These are phyloP conservation scores for Penicillium goetzii DNA, from an alignment of 495 filamentous ascomycete genomes.

Conservation along the genomic window DNA sequence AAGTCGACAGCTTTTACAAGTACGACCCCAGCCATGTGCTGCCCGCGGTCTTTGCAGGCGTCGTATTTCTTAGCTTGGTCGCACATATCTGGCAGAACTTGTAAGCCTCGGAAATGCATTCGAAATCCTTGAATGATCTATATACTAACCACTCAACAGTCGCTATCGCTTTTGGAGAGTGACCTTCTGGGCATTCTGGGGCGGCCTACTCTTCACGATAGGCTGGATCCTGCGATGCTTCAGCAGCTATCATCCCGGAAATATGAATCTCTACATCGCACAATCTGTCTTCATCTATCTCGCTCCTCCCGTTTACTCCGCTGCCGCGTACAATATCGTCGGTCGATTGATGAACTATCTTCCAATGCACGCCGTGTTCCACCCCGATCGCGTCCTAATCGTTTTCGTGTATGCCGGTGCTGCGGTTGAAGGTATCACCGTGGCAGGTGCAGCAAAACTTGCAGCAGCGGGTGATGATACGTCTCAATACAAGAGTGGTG, in stretches of 20 bases:
- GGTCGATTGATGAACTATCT: constrained; percentile 56
- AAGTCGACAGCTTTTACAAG: constrained; percentile 27
- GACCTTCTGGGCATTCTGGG: constrained; percentile 51
- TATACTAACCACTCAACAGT: constrained; percentile 19
- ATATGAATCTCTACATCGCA: constrained; percentile 52
- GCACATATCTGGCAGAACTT: constrained; percentile 47
- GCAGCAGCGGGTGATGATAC: constrained; percentile 30
- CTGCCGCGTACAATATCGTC: constrained; percentile 61
- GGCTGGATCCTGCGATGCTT: constrained; percentile 48
- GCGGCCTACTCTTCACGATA: constrained; percentile 41
- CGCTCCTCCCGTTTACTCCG: constrained; percentile 58
- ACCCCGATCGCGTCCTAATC: constrained; percentile 42
- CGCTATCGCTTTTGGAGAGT: constrained; percentile 47
- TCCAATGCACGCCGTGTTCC: constrained; percentile 45
- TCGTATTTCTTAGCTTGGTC: constrained; percentile 39
- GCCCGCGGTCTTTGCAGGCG: constrained; percentile 42
- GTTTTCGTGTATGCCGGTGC: constrained; percentile 43
- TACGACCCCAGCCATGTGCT: constrained; percentile 46
- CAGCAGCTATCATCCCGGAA: constrained; percentile 39
- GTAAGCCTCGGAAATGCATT: constrained; percentile 18
- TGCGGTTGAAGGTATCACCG: constrained; percentile 42
- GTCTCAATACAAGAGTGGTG: constrained; percentile 30
- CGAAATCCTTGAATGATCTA: no score
- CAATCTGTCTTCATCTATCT: constrained; percentile 56
- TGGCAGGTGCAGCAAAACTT: constrained; percentile 42